Evolutionary conservation across 176 grass and related monocot genomes (phyloP).

Genomic region (Aegilops speltoides): DNA sequence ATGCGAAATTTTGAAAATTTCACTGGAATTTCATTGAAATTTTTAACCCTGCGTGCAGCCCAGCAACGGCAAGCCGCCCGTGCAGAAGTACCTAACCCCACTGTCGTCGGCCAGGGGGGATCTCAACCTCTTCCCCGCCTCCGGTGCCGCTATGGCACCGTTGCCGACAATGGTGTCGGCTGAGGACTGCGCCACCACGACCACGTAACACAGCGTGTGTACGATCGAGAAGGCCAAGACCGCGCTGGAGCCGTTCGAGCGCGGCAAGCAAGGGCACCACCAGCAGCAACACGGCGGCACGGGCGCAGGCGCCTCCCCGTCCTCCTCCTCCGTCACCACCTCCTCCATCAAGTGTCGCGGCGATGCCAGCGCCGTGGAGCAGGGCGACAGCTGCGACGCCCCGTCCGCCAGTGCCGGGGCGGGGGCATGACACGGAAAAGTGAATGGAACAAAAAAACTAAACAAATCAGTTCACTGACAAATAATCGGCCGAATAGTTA

Average conservation of each 20-base stretch:
- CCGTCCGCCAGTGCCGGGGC: slow-evolving; percentile 22
- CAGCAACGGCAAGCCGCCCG: slow-evolving; percentile 29
- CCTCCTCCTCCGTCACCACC: slow-evolving; percentile 66
- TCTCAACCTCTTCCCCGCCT: slow-evolving; percentile 51
- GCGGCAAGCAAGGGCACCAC: slow-evolving; percentile 44
- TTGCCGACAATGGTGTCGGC: not conserved
- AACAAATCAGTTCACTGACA: too few relatives aligned
- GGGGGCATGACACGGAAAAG: too few relatives aligned
- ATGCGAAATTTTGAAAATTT: too few relatives aligned
- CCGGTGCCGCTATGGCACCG: not conserved
- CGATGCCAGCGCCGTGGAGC: slow-evolving; percentile 42
- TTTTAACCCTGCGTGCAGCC: too few relatives aligned
- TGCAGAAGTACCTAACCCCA: slow-evolving; percentile 37
- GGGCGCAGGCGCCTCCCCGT: slow-evolving; percentile 29
- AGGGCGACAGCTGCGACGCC: slow-evolving; percentile 61
- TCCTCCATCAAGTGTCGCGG: slow-evolving; percentile 56
- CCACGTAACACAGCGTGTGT: slow-evolving; percentile 83
- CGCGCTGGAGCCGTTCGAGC: slow-evolving; percentile 69
- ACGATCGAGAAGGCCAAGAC: slow-evolving; percentile 83
- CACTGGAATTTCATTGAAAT: too few relatives aligned
- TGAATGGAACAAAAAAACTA: too few relatives aligned
- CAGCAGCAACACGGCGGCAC: slow-evolving; percentile 30
- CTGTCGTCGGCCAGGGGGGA: not conserved
- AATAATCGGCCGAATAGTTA: too few relatives aligned
- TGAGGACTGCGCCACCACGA: not conserved